These are phyloP conservation scores for Microthlaspi erraticum DNA, from an alignment of 345 rosid genomes.

Conservation along the genomic window DNA sequence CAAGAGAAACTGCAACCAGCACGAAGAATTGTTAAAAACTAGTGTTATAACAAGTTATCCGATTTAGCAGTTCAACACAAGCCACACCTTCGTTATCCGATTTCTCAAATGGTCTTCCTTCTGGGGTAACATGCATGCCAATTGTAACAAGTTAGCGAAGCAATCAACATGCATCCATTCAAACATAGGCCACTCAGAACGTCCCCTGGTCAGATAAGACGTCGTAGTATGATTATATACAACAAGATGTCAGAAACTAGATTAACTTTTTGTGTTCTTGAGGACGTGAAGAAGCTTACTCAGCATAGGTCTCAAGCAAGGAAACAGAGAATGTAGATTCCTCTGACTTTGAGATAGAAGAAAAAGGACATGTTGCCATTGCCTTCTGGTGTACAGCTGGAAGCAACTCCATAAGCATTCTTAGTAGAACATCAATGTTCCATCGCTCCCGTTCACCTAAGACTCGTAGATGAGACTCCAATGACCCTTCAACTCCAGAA, in stretches of 20 bases:
- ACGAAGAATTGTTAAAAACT: not conserved
- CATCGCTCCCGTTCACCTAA: constrained; percentile 96
- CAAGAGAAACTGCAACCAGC: constrained; percentile 72
- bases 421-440: constrained; percentile 87
- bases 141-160: constrained; percentile 79
- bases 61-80: constrained; percentile 32
- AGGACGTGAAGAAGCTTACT: constrained; percentile 50
- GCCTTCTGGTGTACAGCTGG: constrained; percentile 76
- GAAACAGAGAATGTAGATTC: constrained; percentile 57
- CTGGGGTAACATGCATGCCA: constrained; percentile 79
- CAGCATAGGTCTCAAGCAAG: constrained; percentile 73
- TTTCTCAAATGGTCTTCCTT: constrained; percentile 91
- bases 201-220: constrained; percentile 58
- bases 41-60: too few relatives aligned
- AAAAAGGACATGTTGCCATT: constrained; percentile 80
- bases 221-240: constrained; percentile 3
- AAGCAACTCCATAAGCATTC: constrained; percentile 79
- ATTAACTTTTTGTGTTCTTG: constrained; percentile 19
- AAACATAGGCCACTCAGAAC: constrained; percentile 82
- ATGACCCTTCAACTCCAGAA: constrained; percentile 95
- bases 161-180: constrained; percentile 95
- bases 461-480: constrained; percentile 86
- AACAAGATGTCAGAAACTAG: constrained; percentile 24
- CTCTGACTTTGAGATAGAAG: constrained; percentile 54
- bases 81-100: constrained; percentile 72